phyloP scores from a whole-genome alignment of 106 monocot genomes.

The Alisma plantagoaquatica region DNA sequence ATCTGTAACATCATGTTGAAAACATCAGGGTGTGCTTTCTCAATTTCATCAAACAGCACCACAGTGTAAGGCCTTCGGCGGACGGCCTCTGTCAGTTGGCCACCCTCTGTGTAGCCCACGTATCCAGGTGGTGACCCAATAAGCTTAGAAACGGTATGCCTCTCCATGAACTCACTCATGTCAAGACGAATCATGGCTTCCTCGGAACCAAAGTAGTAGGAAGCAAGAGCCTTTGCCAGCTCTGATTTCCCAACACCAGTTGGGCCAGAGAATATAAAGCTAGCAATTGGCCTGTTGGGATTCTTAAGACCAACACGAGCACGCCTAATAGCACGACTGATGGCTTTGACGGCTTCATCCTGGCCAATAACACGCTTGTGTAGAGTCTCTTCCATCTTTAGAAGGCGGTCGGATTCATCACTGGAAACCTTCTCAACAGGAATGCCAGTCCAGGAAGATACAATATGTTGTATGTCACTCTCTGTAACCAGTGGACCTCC shows the following conservation, averaged over 20 bases:
- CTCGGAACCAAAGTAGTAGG: slow-evolving; percentile 27
- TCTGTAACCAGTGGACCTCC: slow-evolving; percentile 16
- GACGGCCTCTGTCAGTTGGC: slow-evolving; percentile 17
- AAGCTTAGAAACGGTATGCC: slow-evolving; percentile 24
- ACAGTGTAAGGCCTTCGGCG: slow-evolving; percentile 17
- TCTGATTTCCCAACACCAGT: slow-evolving; percentile 22
- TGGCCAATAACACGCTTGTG: slow-evolving; percentile 14
- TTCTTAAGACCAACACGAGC: slow-evolving; percentile 19
- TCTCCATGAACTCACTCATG: slow-evolving; percentile 26
- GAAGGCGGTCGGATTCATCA: slow-evolving; percentile 14
- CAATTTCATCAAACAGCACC: slow-evolving; percentile 23
- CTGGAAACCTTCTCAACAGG: slow-evolving; percentile 16
- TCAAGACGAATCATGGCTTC: slow-evolving; percentile 23
- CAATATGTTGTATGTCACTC: slow-evolving; percentile 24
- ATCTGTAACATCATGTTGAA: slow-evolving; percentile 25
- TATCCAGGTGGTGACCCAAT: slow-evolving; percentile 22
- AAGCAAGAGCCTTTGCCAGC: slow-evolving; percentile 17
- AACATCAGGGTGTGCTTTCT: slow-evolving; percentile 22
- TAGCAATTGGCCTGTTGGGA: slow-evolving; percentile 15
- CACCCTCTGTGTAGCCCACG: slow-evolving; percentile 17
- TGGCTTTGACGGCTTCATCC: slow-evolving; percentile 18
- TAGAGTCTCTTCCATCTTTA: slow-evolving; percentile 16
- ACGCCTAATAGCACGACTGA: slow-evolving; percentile 13
- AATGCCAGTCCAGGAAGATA: slow-evolving; percentile 18
- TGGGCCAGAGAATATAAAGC: slow-evolving; percentile 21